Evolutionary conservation across 768 basidiomycete species (phyloP).

Genomic region (Boletus subcaerulescens): DNA sequence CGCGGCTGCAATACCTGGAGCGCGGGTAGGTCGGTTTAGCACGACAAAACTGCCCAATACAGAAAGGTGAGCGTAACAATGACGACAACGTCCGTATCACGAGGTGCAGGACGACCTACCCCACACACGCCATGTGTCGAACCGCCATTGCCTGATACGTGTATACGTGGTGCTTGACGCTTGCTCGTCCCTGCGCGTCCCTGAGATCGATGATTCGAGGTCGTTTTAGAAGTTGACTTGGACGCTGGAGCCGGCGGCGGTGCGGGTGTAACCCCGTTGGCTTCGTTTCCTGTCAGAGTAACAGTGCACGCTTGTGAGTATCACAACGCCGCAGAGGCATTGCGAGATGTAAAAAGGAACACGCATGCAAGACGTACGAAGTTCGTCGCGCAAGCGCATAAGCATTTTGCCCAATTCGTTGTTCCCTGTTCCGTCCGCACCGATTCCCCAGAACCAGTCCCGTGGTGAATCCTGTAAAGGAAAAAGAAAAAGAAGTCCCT

Average conservation of each 20-base stretch:
- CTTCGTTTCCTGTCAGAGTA: conserved; percentile 9
- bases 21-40: conserved; percentile 54
- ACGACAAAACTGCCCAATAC: conserved; percentile 40
- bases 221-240: not conserved
- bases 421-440: conserved; percentile 59
- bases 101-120: conserved; percentile 8
- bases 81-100: not conserved
- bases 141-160: conserved; percentile 4
- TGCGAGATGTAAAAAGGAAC: not conserved
- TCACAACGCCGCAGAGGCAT: not conserved
- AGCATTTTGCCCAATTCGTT: conserved; percentile 75
- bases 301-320: not conserved
- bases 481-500: not conserved
- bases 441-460: conserved; percentile 76
- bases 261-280: not conserved
- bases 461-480: conserved; percentile 58
- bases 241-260: not conserved
- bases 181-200: not conserved
- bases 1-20: conserved; percentile 60
- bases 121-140: conserved; percentile 18
- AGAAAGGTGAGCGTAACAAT: not conserved
- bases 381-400: conserved; percentile 55
- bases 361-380: conserved; percentile 35
- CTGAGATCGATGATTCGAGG: conserved; percentile 1
- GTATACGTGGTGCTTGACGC: conserved; percentile 11